A percentile compares a stretch with the other conserved stretches of the same genome.
Conservation (phyloP, 768 basidiomycete species). For the Pulveroboletus ravenelii region DNA sequence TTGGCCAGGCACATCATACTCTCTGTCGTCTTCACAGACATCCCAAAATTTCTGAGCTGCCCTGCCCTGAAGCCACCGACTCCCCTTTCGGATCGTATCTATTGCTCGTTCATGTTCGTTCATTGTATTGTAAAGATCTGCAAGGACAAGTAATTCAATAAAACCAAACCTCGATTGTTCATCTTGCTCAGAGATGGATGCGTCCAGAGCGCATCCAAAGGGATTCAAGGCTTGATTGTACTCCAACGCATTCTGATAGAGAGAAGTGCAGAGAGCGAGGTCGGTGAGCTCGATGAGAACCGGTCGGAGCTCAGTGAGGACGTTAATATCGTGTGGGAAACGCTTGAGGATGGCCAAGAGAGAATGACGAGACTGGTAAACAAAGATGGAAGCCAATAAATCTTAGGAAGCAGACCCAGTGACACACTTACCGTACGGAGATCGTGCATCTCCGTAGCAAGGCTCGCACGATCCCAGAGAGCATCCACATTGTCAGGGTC, state of each 20-base stretch:
- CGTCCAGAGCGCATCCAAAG: constrained; percentile 5
- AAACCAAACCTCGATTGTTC: constrained; percentile 16
- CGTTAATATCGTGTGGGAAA: constrained; percentile 53
- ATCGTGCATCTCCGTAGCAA: not conserved
- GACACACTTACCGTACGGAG: not conserved
- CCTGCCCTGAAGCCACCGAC: constrained; percentile 1
- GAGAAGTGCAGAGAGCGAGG: not conserved
- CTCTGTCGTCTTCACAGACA: constrained; percentile 1
- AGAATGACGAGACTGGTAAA: not conserved
- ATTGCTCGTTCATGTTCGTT: not conserved
- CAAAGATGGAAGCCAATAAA: not conserved
- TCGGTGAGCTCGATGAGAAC: not conserved
- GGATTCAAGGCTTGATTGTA: not conserved
- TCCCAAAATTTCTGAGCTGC: not conserved
- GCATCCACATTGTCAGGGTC: not conserved
- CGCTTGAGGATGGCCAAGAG: constrained; percentile 1
- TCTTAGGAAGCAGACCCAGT: not conserved
- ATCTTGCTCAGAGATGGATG: constrained; percentile 2
- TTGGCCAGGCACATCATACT: constrained; percentile 49
- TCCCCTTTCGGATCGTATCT: not conserved
- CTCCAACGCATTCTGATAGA: not conserved
- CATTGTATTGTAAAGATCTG: not conserved
- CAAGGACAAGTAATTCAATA: not conserved
- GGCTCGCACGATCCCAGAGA: not conserved
- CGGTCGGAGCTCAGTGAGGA: constrained; percentile 69